These are phyloP conservation scores for Euclidium syriacum DNA, from an alignment of 345 rosid genomes.

Conservation along the genomic window DNA sequence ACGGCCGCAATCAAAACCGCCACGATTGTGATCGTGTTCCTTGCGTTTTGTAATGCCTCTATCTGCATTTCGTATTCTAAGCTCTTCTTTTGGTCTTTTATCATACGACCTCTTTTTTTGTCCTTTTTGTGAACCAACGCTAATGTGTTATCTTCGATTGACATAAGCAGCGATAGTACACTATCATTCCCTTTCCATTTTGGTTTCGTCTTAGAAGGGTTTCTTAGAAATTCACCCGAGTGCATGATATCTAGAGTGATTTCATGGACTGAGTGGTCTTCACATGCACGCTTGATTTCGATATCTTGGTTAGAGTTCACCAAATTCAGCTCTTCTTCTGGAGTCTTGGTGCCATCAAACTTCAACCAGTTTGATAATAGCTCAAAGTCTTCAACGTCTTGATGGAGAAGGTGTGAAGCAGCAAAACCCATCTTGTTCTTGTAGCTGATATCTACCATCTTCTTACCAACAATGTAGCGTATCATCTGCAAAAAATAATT, in stretches of 20 bases:
- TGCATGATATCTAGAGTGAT: too few species aligned
- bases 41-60: conserved; percentile 57
- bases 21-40: conserved; percentile 53
- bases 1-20: conserved; percentile 61
- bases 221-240: too few species aligned
- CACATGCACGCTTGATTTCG: too few species aligned
- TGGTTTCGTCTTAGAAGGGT: too few species aligned
- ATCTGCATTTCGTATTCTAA: conserved; percentile 35
- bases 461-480: conserved; percentile 5
- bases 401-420: background rate
- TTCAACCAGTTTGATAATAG: conserved; percentile 3
- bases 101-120: background rate
- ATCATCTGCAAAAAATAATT: conserved; percentile 15
- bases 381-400: conserved; percentile 2
- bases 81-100: too few species aligned
- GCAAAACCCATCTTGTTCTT: conserved; percentile 5
- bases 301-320: too few species aligned
- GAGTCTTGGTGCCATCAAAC: background rate
- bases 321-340: background rate
- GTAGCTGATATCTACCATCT: background rate
- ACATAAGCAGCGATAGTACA: background rate
- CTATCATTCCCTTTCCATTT: too few species aligned
- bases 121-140: too few species aligned
- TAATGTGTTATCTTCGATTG: background rate
- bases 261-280: too few species aligned